Evolutionary conservation across 1,284 basidiomycete genomes (phyloP).

Genomic region (Malassezia nana): DNA sequence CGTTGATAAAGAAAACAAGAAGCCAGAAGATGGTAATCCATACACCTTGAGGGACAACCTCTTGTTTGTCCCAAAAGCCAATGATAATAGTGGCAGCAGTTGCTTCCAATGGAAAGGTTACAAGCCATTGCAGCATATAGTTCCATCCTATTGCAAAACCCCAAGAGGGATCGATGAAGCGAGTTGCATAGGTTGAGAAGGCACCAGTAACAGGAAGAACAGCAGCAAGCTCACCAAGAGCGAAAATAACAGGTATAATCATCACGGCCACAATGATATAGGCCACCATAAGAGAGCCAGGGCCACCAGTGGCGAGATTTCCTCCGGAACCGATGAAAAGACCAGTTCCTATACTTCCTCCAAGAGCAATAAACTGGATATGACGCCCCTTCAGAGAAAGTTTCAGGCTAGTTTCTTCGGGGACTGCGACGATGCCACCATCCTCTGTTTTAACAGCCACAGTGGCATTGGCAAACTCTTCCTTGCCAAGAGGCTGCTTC

Average conservation of each 20-base stretch:
- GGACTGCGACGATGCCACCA: conserved; percentile 8
- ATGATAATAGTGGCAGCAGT: conserved; percentile 42
- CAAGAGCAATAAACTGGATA: conserved; percentile 40
- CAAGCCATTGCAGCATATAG: conserved; percentile 45
- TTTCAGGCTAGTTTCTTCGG: conserved; percentile 29
- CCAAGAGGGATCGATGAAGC: conserved; percentile 43
- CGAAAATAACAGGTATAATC: conserved; percentile 49
- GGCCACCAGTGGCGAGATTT: conserved; percentile 52
- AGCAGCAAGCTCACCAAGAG: conserved; percentile 42
- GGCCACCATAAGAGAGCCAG: conserved; percentile 49
- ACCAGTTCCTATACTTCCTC: conserved; percentile 53
- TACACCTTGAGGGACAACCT: conserved; percentile 26
- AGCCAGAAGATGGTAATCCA: conserved; percentile 37
- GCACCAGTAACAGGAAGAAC: conserved; percentile 42
- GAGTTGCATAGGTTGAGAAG: conserved; percentile 41
- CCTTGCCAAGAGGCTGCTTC: conserved; percentile 8
- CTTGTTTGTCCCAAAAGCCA: conserved; percentile 34
- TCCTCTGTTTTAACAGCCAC: conserved; percentile 15
- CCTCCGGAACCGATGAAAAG: conserved; percentile 51
- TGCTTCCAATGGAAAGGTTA: conserved; percentile 39
- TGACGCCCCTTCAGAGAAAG: conserved; percentile 31
- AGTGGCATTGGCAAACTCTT: conserved; percentile 13
- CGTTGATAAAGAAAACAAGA: conserved; percentile 34
- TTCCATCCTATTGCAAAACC: conserved; percentile 44
- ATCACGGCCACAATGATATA: conserved; percentile 41